Conservation (phyloP, 352 stramenopile genomes). For the Phytophthora kernoviae region DNA sequence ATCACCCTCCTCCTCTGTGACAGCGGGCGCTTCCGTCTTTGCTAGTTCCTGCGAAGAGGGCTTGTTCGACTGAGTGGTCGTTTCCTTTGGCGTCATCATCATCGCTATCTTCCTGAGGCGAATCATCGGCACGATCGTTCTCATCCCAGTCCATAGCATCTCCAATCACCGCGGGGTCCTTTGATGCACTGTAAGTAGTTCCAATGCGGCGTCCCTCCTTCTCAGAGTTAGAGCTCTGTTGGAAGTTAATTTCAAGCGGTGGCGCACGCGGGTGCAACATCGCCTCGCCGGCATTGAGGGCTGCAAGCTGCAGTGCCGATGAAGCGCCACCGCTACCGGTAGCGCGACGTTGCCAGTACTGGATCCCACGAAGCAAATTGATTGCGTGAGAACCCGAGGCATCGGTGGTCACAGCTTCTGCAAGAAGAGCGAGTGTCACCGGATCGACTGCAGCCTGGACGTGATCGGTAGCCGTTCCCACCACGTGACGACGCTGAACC, state of each 20-base stretch:
- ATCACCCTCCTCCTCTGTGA: slow-evolving; percentile 35
- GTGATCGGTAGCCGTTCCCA: slow-evolving; percentile 19
- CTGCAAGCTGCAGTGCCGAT: slow-evolving; percentile 49
- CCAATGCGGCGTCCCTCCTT: slow-evolving; percentile 13
- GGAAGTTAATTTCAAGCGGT: slow-evolving; percentile 65
- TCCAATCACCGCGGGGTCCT: slow-evolving; percentile 18
- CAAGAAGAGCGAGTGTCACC: slow-evolving; percentile 58
- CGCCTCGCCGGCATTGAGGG: slow-evolving; percentile 66
- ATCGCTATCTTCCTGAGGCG: slow-evolving; percentile 24
- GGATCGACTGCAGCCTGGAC: slow-evolving; percentile 31
- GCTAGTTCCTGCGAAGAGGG: not conserved
- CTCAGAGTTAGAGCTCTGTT: slow-evolving; percentile 30
- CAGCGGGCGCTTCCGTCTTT: slow-evolving; percentile 9
- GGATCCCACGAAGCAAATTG: slow-evolving; percentile 59
- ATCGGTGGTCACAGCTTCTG: slow-evolving; percentile 60
- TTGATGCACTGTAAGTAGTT: not conserved
- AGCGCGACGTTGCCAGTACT: slow-evolving; percentile 54
- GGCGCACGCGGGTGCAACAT: slow-evolving; percentile 75
- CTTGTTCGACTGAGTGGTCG: slow-evolving; percentile 5
- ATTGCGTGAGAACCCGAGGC: slow-evolving; percentile 51
- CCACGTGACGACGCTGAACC: slow-evolving; percentile 28
- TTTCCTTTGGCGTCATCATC: slow-evolving; percentile 28
- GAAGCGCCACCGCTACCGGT: slow-evolving; percentile 27
- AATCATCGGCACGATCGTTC: slow-evolving; percentile 25
- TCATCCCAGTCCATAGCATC: slow-evolving; percentile 45